Conservation (phyloP, 768 basidiomycete species). For the Favolaschia claudopus region DNA sequence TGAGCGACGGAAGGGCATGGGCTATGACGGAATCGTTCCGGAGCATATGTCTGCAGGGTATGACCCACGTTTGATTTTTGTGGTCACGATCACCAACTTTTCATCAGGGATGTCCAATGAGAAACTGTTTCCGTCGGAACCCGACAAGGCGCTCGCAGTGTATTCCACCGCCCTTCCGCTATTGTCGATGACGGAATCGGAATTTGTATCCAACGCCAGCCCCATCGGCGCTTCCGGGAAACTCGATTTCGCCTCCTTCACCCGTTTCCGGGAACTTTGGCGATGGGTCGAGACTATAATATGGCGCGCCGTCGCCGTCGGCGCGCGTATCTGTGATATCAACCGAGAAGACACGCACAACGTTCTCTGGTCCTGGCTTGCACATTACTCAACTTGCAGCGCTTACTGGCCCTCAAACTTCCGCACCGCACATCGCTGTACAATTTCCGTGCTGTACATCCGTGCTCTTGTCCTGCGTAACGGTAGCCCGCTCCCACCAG, state of each 20-base stretch:
- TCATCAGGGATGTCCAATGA: conserved; percentile 79
- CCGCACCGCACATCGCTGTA: conserved; percentile 76
- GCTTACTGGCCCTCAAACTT: conserved; percentile 83
- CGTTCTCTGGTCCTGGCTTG: conserved; percentile 69
- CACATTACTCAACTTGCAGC: conserved; percentile 66
- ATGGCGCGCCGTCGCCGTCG: conserved; percentile 79
- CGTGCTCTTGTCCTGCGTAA: conserved; percentile 71
- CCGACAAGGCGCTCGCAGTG: conserved; percentile 57
- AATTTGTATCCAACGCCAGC: conserved; percentile 47
- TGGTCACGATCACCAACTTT: background rate
- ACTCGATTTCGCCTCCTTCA: conserved; percentile 63
- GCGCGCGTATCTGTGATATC: conserved; percentile 55
- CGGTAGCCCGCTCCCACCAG: conserved; percentile 28
- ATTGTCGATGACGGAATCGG: conserved; percentile 55
- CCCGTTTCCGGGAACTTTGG: conserved; percentile 82
- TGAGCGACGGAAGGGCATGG: conserved; percentile 77
- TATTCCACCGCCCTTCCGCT: conserved; percentile 66
- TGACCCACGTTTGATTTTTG: conserved; percentile 26
- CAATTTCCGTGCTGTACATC: conserved; percentile 74
- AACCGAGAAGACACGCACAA: conserved; percentile 42
- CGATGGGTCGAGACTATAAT: conserved; percentile 84
- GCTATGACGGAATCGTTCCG: conserved; percentile 76
- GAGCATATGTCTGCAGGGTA: conserved; percentile 82
- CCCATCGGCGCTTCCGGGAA: conserved; percentile 39
- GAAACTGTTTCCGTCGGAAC: conserved; percentile 56